A percentile compares a stretch with the other conserved stretches of the same genome.
phyloP scores from a whole-genome alignment of 2,329 filamentous ascomycete species.

The Trichoderma sp. region DNA sequence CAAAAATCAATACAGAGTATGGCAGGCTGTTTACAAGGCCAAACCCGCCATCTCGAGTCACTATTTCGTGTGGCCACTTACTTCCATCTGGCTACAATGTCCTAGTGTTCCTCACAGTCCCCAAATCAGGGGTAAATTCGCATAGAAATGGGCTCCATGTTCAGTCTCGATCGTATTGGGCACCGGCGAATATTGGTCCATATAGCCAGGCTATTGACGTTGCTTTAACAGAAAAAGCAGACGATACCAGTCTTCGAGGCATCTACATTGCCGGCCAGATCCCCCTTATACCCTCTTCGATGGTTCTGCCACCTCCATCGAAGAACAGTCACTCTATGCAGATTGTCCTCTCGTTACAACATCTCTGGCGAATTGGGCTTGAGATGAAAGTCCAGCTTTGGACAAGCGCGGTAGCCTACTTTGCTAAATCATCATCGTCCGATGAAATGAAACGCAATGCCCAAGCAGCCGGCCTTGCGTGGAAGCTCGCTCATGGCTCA shows the following conservation, averaged over 20 bases:
- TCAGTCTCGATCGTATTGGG: slow-evolving; percentile 94
- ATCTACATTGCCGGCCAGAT: slow-evolving; percentile 88
- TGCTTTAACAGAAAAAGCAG: slow-evolving; percentile 29
- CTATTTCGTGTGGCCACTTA: slow-evolving; percentile 71
- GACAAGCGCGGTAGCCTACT: slow-evolving; percentile 74
- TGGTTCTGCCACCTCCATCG: slow-evolving; percentile 57
- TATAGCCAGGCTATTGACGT: slow-evolving; percentile 85
- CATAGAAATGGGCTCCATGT: slow-evolving; percentile 74
- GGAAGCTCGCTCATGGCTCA: slow-evolving; percentile 48
- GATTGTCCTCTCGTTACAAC: slow-evolving; percentile 76
- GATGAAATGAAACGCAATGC: slow-evolving; percentile 40
- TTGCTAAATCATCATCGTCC: slow-evolving; percentile 47
- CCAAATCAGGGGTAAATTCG: slow-evolving; percentile 30
- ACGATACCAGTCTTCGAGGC: slow-evolving; percentile 32
- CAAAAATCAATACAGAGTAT: slow-evolving; percentile 73
- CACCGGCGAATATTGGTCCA: slow-evolving; percentile 94
- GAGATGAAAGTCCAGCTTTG: slow-evolving; percentile 74
- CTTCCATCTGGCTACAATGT: slow-evolving; percentile 63
- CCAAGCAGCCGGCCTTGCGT: slow-evolving; percentile 47
- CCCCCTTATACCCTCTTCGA: slow-evolving; percentile 77
- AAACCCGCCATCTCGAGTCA: slow-evolving; percentile 83
- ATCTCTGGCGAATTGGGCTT: slow-evolving; percentile 79
- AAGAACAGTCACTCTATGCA: slow-evolving; percentile 55
- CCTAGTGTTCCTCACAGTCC: slow-evolving; percentile 56
- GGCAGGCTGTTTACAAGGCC: slow-evolving; percentile 71